A percentile compares a stretch with the other conserved stretches of the same genome.
These are phyloP conservation scores for Calamus simplicifolius DNA, from an alignment of 176 grass and related monocot genomes.

Conservation along the genomic window DNA sequence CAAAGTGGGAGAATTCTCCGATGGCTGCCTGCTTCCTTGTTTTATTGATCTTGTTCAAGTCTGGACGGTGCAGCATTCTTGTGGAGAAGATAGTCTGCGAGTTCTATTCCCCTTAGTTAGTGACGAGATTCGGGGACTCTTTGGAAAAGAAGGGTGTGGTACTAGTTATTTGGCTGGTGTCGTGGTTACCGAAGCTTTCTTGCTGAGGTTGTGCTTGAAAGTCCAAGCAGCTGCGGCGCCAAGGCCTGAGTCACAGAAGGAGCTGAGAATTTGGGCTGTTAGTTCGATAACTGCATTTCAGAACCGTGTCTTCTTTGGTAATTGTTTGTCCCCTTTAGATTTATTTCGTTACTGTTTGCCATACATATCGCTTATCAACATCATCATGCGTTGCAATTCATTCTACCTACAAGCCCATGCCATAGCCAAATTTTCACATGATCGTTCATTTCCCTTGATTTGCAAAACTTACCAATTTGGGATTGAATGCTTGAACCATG, in stretches of 20 bases:
- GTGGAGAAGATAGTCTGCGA: conserved; percentile 41
- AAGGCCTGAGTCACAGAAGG: conserved; percentile 56
- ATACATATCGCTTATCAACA: too few relatives aligned
- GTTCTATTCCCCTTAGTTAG: conserved; percentile 69
- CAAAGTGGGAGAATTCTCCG: conserved; percentile 8
- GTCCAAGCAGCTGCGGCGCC: conserved; percentile 41
- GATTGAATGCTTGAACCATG: too few relatives aligned
- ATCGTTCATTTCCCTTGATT: too few relatives aligned
- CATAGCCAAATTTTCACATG: too few relatives aligned
- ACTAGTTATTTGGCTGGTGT: conserved; percentile 66
- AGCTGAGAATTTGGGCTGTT: conserved; percentile 76
- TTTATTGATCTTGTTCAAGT: conserved; percentile 79
- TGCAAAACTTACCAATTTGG: too few relatives aligned
- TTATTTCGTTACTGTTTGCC: not conserved
- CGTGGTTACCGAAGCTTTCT: conserved; percentile 68
- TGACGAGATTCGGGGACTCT: conserved; percentile 48
- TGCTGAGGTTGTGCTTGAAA: conserved; percentile 82
- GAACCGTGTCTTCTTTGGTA: conserved; percentile 80
- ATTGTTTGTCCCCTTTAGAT: not conserved
- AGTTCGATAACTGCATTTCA: conserved; percentile 80
- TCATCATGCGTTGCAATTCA: too few relatives aligned
- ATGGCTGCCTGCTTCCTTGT: conserved; percentile 36
- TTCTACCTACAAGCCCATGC: too few relatives aligned
- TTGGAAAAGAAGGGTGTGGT: conserved; percentile 60
- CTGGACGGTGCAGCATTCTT: conserved; percentile 64